Conservation (phyloP, 169 alveolate species). For the Eimeria acervulina region DNA sequence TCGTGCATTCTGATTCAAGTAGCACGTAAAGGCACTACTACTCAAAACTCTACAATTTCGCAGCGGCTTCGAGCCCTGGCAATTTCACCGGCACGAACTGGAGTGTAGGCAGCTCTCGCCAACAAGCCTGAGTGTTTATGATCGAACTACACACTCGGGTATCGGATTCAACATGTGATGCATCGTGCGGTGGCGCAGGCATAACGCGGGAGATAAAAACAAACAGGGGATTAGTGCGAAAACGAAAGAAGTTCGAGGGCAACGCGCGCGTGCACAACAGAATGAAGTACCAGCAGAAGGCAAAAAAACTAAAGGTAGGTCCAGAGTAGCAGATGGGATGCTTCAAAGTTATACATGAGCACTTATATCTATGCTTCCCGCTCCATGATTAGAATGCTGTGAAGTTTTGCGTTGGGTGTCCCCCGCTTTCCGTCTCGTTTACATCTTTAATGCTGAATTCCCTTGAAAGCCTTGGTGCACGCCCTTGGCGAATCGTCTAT, state of each 20-base stretch:
- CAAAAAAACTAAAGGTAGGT: slow-evolving; percentile 90
- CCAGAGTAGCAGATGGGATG: too few species aligned
- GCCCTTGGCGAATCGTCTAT: background rate
- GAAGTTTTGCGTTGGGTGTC: too few species aligned
- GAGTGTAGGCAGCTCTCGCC: background rate
- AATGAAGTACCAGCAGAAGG: slow-evolving; percentile 93
- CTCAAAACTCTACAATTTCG: background rate
- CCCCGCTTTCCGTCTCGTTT: background rate
- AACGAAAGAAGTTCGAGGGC: slow-evolving; percentile 96
- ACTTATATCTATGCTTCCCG: too few species aligned
- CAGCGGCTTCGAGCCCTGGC: background rate
- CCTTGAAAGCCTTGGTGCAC: background rate
- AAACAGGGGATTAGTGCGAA: slow-evolving; percentile 94
- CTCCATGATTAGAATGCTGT: background rate
- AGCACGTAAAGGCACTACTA: background rate
- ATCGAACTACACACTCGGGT: background rate
- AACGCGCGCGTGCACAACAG: slow-evolving; percentile 96
- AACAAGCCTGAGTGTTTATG: background rate
- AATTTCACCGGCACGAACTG: background rate
- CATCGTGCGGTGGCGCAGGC: background rate
- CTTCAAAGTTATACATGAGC: too few species aligned
- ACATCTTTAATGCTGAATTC: too few species aligned
- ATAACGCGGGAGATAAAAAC: slow-evolving; percentile 89
- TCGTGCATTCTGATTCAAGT: background rate
- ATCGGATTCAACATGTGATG: too few species aligned